Base-by-base conservation (phyloP, 139 green algal species). In the Gonium pectorale region DNA sequence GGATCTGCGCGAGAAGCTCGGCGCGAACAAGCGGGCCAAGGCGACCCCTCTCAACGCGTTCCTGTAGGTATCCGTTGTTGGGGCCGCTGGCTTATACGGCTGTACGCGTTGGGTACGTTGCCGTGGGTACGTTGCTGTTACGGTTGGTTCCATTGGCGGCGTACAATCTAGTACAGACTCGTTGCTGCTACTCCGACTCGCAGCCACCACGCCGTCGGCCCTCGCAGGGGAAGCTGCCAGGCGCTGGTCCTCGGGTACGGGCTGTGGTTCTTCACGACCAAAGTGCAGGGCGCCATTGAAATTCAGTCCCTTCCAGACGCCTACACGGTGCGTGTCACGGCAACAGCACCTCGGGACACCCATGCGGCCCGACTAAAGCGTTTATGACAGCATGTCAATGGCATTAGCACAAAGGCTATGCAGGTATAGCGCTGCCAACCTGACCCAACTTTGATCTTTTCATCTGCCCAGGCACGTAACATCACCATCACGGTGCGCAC, bases 401-500 rank as follows among this genome's bases (percentile, higher is more conserved):
- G n/a, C n/a, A n/a, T n/a, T n/a, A n/a, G n/a, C n/a, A n/a, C n/a
- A n/a, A n/a, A n/a, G n/a, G n/a, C n/a, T n/a, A n/a, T n/a, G n/a
- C n/a, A n/a, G n/a, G n/a, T n/a, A n/a, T n/a, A n/a, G n/a, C n/a
- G n/a, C n/a, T n/a, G n/a, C n/a, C n/a, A n/a, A n/a, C n/a, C n/a
- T n/a, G n/a, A n/a, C n/a, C n/a, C n/a, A n/a, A n/a, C n/a, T n/a
- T n/a, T n/a, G n/a, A n/a, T n/a, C n/a, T n/a, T n/a, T n/a, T n/a
- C n/a, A n/a, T n/a, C n/a, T n/a, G n/a, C n/a, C n/a, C 87, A 93
- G 86, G 92, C 90, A 0, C 85, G 83, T 24, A 94, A 95, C 89
- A 95, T 96, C 67, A 86, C 89, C 40, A 91, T 94, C 46, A 96
- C 93, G 5, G 91, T 95, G 38, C 91, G 93, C 33, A 96, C 93